These are phyloP conservation scores for Alternaria hordeiaustralica DNA, from an alignment of 2,329 filamentous ascomycete species.

Conservation along the genomic window DNA sequence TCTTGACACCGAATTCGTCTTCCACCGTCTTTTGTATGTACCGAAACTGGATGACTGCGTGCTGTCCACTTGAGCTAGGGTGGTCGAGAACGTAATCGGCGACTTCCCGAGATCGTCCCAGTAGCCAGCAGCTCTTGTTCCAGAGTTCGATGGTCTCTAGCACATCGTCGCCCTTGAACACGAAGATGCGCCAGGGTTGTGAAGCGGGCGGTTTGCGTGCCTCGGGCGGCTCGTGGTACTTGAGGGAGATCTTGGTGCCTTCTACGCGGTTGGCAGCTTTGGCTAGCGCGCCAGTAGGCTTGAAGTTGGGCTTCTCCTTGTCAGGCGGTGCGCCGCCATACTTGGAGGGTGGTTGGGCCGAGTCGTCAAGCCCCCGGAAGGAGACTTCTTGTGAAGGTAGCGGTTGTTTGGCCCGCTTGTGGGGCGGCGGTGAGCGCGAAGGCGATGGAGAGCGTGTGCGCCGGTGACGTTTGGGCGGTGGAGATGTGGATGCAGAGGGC, in stretches of 20 bases:
- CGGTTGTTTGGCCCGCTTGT: conserved; percentile 50
- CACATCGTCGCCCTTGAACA: conserved; percentile 85
- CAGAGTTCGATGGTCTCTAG: conserved; percentile 82
- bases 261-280: conserved; percentile 85
- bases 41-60: conserved; percentile 93
- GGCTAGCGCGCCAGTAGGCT: conserved; percentile 79
- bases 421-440: conserved; percentile 53
- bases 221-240: conserved; percentile 95
- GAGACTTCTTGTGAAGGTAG: conserved; percentile 56
- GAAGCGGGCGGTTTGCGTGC: conserved; percentile 83
- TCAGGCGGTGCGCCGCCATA: conserved; percentile 53
- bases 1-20: conserved; percentile 71
- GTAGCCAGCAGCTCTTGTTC: conserved; percentile 84
- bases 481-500: conserved; percentile 33
- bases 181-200: conserved; percentile 85
- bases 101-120: conserved; percentile 80
- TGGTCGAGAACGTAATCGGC: conserved; percentile 87
- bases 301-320: conserved; percentile 90
- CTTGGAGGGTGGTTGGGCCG: conserved; percentile 36
- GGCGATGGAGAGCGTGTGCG: conserved; percentile 36
- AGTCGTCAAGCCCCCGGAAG: conserved; percentile 48
- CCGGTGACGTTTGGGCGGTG: conserved; percentile 44
- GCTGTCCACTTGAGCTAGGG: conserved; percentile 92
- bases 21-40: conserved; percentile 83
- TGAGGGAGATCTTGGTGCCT: conserved; percentile 79